A percentile compares a stretch with the other conserved stretches of the same genome.
Evolutionary conservation across 2,329 filamentous ascomycete genomes (phyloP).

Genomic region (Rhynchosporium agropyri): DNA sequence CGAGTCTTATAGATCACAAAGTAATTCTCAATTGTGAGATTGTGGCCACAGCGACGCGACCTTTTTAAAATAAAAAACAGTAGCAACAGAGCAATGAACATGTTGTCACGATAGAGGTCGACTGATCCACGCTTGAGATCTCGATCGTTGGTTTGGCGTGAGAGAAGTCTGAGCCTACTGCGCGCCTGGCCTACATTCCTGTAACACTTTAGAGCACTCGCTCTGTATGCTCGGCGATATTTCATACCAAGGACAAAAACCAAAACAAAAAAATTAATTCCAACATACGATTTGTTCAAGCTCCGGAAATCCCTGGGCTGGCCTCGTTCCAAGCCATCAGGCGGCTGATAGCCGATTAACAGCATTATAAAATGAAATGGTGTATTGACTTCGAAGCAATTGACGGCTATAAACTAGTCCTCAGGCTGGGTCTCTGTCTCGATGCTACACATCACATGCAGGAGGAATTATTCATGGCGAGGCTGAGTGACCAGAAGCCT

Average conservation of each 20-base stretch:
- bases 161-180: background rate
- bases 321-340: background rate
- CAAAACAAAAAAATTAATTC: background rate
- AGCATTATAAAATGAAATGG: too few species aligned
- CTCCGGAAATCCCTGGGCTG: background rate
- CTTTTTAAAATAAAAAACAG: background rate
- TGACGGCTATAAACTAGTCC: background rate
- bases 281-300: background rate
- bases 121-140: constrained; percentile 2
- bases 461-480: constrained; percentile 6
- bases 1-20: background rate
- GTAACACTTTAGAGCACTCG: background rate
- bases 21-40: background rate
- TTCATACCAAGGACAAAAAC: background rate
- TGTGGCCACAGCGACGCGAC: background rate
- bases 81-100: background rate
- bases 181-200: background rate
- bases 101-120: background rate
- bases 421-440: background rate
- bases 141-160: background rate
- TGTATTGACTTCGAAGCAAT: background rate
- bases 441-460: constrained; percentile 7
- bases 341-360: background rate
- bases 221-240: background rate
- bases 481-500: constrained; percentile 6